Evolutionary conservation across 2,329 filamentous ascomycete species (phyloP).

Genomic region (Teratosphaeria zuluensis): DNA sequence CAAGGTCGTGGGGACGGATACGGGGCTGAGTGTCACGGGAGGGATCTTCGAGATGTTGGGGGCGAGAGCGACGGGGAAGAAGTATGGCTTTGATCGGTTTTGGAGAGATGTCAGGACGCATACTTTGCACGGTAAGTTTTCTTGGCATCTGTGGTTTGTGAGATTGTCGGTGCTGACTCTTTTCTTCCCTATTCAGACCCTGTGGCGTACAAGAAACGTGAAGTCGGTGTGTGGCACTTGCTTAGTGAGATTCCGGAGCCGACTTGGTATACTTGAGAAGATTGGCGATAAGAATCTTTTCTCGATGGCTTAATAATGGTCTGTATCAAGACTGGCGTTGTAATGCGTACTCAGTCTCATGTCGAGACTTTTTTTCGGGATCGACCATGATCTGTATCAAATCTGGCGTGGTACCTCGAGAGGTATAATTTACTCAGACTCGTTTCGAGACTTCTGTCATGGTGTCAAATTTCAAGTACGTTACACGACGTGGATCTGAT

Average conservation of each 20-base stretch:
- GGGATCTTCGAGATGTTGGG: constrained; percentile 58
- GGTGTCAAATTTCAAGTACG: too few relatives aligned
- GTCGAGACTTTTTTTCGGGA: too few relatives aligned
- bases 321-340: too few relatives aligned
- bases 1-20: constrained; percentile 55
- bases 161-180: background rate
- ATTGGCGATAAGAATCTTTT: background rate
- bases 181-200: constrained; percentile 31
- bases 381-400: too few relatives aligned
- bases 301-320: too few relatives aligned
- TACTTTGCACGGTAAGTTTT: constrained; percentile 42
- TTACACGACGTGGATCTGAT: too few relatives aligned
- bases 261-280: constrained; percentile 50
- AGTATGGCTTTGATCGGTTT: constrained; percentile 53
- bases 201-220: constrained; percentile 56
- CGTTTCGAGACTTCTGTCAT: too few relatives aligned
- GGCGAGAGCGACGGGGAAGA: constrained; percentile 47
- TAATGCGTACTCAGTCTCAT: too few relatives aligned
- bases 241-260: constrained; percentile 48
- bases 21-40: constrained; percentile 46
- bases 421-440: too few relatives aligned
- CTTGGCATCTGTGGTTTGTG: background rate
- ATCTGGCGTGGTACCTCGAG: too few relatives aligned
- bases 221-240: constrained; percentile 49
- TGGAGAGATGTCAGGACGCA: constrained; percentile 60